Base-by-base conservation (phyloP, 306 rosid species). In the Abrus precatorius region DNA sequence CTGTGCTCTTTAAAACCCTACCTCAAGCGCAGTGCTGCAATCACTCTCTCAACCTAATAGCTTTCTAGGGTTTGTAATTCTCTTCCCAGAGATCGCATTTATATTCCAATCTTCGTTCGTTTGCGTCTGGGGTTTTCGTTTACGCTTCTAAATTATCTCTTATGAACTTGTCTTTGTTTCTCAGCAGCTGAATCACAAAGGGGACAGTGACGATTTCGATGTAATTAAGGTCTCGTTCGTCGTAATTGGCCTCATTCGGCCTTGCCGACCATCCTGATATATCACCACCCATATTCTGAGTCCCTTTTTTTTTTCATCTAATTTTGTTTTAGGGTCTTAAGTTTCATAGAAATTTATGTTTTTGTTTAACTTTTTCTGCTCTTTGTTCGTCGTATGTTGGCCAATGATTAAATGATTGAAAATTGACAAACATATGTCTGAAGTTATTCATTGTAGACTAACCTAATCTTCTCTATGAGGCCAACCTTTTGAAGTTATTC, bases 231-330 rank as follows among this genome's bases (percentile, higher is more conserved):
- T 92, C 97, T 94, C 94, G 97, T 94, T 94, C 94, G 97, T 89
- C 97, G 98, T 92, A 94, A 94, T 54, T 75, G 95, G 90, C 88
- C 66, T 33, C 2, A 7, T 57, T 11, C 83, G 85, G 90, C 96
- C 97, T 89, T 94, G 96, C 97, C 97, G 97, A 94, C 96, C 91
- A 90, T 88, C 13, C 95, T 90, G 93, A 14, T 90, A 93, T 91
- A 91, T 94, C 97, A 94, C 98, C 95, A 92, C 92, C 92, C 97
- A 92, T 92, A 85, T 79, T 89, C 96, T 28, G 98, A 92, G 97
- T 86, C 93, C 91, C 84, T 13, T 57, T 7, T 3, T 9, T 29
- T 0, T 20, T 63, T 2, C 0, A 27, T 38, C 0, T 0, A 9
- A 28, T 44, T 8, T 56, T 20, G 20, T 20, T 20, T 20, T 20